These are phyloP conservation scores for Zasmidium cellare DNA, from an alignment of 2,329 filamentous ascomycete species.

Conservation along the genomic window DNA sequence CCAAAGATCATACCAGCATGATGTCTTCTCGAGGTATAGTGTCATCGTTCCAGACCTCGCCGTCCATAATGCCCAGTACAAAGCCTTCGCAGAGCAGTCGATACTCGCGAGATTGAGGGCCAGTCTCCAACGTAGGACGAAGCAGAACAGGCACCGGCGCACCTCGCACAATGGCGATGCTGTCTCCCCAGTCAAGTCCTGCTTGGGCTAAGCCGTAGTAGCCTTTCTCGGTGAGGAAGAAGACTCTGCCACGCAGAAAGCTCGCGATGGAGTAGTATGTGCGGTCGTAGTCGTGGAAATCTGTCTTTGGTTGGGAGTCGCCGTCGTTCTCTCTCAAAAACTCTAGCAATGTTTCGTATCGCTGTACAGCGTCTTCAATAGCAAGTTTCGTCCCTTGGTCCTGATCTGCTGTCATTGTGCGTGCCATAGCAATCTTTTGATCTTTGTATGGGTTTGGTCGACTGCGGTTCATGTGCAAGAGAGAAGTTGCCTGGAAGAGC, in stretches of 20 bases:
- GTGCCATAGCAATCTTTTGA: conserved; percentile 17
- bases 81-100: conserved; percentile 17
- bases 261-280: conserved; percentile 12
- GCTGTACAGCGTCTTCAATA: conserved; percentile 12
- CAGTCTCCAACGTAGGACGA: conserved; percentile 9
- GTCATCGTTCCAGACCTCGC: conserved; percentile 14
- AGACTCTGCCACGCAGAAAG: conserved; percentile 20
- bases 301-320: background rate
- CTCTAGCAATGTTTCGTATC: conserved; percentile 16
- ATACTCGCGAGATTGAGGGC: conserved; percentile 7
- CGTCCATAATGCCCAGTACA: conserved; percentile 21
- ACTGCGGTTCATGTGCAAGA: conserved; percentile 15
- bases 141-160: conserved; percentile 19
- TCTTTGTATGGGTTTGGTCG: conserved; percentile 13
- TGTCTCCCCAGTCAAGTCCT: conserved; percentile 17
- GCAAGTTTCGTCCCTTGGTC: conserved; percentile 12
- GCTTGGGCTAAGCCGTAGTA: conserved; percentile 18
- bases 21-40: conserved; percentile 9
- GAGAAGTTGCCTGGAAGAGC: conserved; percentile 16
- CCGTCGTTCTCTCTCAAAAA: conserved; percentile 10
- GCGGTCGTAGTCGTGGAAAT: conserved; percentile 8
- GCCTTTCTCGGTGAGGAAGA: conserved; percentile 20
- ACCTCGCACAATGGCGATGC: conserved; percentile 13
- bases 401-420: conserved; percentile 20
- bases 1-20: conserved; percentile 1